Evolutionary conservation across 2,329 filamentous ascomycete genomes (phyloP).

Genomic region (Ophiostoma ulmi): DNA sequence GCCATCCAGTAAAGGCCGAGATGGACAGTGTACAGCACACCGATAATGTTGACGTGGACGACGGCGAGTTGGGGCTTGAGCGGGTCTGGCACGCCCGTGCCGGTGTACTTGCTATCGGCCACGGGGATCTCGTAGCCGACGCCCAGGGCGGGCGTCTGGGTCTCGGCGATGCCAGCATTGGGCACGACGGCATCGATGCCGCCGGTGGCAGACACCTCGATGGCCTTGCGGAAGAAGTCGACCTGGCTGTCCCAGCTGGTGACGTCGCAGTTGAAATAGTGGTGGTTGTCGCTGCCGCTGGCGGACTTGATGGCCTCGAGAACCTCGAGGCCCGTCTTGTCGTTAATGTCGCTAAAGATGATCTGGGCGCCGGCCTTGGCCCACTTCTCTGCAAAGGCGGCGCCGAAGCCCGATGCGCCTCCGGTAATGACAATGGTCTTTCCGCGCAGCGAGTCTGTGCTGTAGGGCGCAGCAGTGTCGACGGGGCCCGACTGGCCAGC

Average conservation of each 20-base stretch:
- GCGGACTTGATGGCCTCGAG: slow-evolving; percentile 46
- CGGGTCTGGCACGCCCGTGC: slow-evolving; percentile 29
- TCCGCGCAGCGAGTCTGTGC: slow-evolving; percentile 41
- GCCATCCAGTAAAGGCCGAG: slow-evolving; percentile 57
- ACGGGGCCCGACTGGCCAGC: slow-evolving; percentile 34
- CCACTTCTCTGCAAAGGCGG: slow-evolving; percentile 49
- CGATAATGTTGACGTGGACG: slow-evolving; percentile 58
- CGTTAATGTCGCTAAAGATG: slow-evolving; percentile 59
- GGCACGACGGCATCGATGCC: slow-evolving; percentile 59
- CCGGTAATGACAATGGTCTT: slow-evolving; percentile 60
- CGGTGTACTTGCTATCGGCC: slow-evolving; percentile 29
- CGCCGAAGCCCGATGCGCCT: slow-evolving; percentile 56
- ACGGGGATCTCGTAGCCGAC: slow-evolving; percentile 43
- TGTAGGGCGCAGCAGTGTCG: slow-evolving; percentile 43
- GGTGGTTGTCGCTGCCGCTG: slow-evolving; percentile 41
- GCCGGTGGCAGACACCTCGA: slow-evolving; percentile 48
- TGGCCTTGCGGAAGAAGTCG: slow-evolving; percentile 55
- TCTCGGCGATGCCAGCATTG: slow-evolving; percentile 57
- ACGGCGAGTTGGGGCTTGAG: slow-evolving; percentile 45
- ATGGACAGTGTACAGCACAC: slow-evolving; percentile 59
- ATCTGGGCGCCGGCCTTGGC: slow-evolving; percentile 53
- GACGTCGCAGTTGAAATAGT: slow-evolving; percentile 59
- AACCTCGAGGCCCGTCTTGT: slow-evolving; percentile 49
- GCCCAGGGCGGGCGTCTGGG: slow-evolving; percentile 29
- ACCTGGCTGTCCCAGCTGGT: slow-evolving; percentile 60